Base-by-base conservation (phyloP, 1,284 basidiomycete species). In the Paramarasmius palmivorus region DNA sequence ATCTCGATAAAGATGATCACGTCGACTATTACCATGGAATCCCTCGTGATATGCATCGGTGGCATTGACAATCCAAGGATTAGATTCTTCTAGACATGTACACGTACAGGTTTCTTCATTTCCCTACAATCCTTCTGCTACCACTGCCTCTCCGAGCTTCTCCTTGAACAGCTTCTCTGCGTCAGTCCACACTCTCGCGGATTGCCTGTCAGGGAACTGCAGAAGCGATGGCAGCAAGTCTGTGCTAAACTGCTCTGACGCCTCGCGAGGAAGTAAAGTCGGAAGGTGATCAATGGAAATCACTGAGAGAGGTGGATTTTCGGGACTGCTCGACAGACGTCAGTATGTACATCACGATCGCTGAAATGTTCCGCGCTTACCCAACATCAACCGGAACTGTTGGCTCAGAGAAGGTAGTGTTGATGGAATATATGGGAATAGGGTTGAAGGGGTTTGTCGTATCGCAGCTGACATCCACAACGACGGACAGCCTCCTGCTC, bases 371-470 rank as follows among this genome's bases (percentile, higher is more conserved):
- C n/a, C n/a, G n/a, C n/a, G 76, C 88, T 71, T 59, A 91, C 88
- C 81, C 83, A 61, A 91, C 82, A 52, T 86, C 82, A 47, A 97
- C 95, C 58, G 88, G 80, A 40, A 98, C 93, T 2, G 96, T 98
- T 10, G 97, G 97, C 59, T 92, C 81, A 52, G 90, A 84, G 71
- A 99, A 99, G 2, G 94, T 96, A 17, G 97, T 99, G 76, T 98
- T 98, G 75, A 97, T 84, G 56, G 73, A 79, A 77, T 99, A 99
- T 60, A 99, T 90, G 15, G 97, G 97, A 63, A 99, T 90, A 1
- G 97, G 97, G 74, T 99, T 99, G 83, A 92, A 92, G 23, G 96
- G 95, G 74, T 99, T 99, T 53, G 95, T 99, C 23, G 97, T 99
- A 73, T 99, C 97, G 76, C 97, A 99, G 70, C 94, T 97, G 61